A percentile compares a stretch with the other conserved stretches of the same genome.
Evolutionary conservation across 148 eudicot genomes (phyloP).

Genomic region (Camellia lanceoleosa): DNA sequence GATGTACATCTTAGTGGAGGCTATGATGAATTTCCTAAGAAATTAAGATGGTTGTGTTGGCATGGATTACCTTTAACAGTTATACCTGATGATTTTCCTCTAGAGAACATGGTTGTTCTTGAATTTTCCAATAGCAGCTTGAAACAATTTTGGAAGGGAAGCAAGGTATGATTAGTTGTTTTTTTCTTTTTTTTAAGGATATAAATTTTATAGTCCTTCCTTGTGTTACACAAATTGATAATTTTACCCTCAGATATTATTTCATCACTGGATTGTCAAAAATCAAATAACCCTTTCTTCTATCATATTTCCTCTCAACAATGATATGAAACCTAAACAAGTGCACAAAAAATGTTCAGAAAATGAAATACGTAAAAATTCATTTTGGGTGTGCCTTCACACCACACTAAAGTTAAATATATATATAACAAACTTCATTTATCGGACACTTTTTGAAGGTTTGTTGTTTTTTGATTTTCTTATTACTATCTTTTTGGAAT

Average conservation of each 20-base stretch:
- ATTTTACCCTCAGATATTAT: too few relatives aligned
- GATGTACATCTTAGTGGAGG: slow-evolving; percentile 8
- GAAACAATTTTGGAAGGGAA: slow-evolving; percentile 10
- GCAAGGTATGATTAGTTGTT: neutral
- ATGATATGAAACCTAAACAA: too few relatives aligned
- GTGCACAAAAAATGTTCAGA: too few relatives aligned
- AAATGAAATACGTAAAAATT: too few relatives aligned
- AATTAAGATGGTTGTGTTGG: slow-evolving; percentile 23
- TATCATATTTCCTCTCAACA: neutral
- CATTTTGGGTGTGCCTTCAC: too few relatives aligned
- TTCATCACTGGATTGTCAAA: too few relatives aligned
- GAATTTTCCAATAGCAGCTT: slow-evolving; percentile 17
- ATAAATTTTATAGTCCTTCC: too few relatives aligned
- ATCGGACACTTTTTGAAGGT: too few relatives aligned
- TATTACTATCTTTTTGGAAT: neutral
- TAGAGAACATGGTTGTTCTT: slow-evolving; percentile 22
- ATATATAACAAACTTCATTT: too few relatives aligned
- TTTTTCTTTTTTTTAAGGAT: neutral
- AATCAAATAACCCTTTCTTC: neutral
- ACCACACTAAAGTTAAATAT: too few relatives aligned
- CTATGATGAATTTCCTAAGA: slow-evolving; percentile 15
- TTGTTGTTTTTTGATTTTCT: too few relatives aligned
- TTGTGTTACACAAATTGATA: too few relatives aligned
- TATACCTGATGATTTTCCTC: slow-evolving; percentile 12
- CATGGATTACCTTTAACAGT: slow-evolving; percentile 15